Evolutionary conservation across 371 early-diverging fungal genomes (phyloP).

Genomic region (Mucor sp.): DNA sequence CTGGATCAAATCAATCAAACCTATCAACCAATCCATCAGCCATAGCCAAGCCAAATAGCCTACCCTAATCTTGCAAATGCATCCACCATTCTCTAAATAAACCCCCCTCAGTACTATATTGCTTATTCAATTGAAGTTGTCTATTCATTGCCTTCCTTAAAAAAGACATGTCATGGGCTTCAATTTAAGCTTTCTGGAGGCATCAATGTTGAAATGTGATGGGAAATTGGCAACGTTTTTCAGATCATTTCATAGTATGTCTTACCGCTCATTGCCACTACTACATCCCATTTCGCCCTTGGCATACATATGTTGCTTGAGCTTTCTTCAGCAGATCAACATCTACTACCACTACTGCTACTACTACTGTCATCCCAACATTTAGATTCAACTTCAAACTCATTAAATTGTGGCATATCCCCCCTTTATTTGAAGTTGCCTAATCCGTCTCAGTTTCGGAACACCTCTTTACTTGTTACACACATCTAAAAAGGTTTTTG

Average conservation of each 20-base stretch:
- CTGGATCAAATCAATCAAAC: too few relatives aligned
- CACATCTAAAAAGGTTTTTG: background rate
- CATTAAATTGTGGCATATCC: background rate
- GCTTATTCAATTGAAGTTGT: background rate
- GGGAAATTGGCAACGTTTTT: background rate
- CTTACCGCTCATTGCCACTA: background rate
- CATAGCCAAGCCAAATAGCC: background rate
- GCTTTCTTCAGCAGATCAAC: background rate
- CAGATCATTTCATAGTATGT: background rate
- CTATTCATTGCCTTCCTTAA: too few relatives aligned
- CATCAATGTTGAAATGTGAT: background rate
- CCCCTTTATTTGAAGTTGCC: slow-evolving; percentile 2
- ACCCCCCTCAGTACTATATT: too few relatives aligned
- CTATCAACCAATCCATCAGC: too few relatives aligned
- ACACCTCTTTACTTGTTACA: background rate
- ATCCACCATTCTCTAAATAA: too few relatives aligned
- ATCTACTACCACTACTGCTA: background rate
- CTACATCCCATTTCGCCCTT: background rate
- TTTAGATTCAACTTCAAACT: background rate
- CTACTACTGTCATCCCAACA: too few relatives aligned
- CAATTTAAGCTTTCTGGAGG: too few relatives aligned
- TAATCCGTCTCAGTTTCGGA: slow-evolving; percentile 4
- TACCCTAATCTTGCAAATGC: background rate
- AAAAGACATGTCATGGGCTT: too few relatives aligned
- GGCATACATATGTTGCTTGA: too few relatives aligned